phyloP scores from a whole-genome alignment of 768 basidiomycete species.

The Gautieria morchelliformis region DNA sequence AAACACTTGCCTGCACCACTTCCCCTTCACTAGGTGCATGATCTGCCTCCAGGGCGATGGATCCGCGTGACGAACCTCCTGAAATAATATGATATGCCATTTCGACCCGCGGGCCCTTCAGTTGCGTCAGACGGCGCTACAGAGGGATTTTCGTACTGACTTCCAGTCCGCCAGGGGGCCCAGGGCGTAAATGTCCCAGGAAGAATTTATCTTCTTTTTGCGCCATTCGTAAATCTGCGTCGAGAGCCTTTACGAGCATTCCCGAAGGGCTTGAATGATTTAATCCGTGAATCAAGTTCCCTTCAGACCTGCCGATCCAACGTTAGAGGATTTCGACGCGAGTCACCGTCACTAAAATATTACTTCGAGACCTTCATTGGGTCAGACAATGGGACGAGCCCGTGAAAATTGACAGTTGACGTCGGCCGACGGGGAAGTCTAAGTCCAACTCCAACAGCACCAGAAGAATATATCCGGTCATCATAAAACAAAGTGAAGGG shows the following conservation, averaged over 20 bases:
- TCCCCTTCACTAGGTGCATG: constrained; percentile 42
- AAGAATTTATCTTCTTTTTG: constrained; percentile 50
- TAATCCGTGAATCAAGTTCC: constrained; percentile 59
- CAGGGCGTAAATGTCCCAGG: constrained; percentile 27
- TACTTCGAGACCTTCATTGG: constrained; percentile 49
- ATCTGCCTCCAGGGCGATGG: constrained; percentile 48
- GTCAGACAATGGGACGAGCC: constrained; percentile 33
- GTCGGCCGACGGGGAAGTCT: constrained; percentile 10
- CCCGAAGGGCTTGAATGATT: constrained; percentile 50
- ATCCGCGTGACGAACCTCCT: constrained; percentile 64
- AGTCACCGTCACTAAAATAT: constrained; percentile 3
- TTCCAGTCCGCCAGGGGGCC: constrained; percentile 15
- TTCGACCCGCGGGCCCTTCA: neutral
- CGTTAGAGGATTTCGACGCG: neutral
- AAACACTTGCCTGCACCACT: constrained; percentile 36
- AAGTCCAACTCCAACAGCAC: constrained; percentile 62
- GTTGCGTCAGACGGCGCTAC: neutral
- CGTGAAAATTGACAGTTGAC: constrained; percentile 25
- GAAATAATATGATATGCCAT: constrained; percentile 49
- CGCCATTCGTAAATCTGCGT: constrained; percentile 18
- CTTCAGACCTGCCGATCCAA: constrained; percentile 48
- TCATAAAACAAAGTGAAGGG: constrained; percentile 62
- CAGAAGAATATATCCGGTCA: constrained; percentile 42
- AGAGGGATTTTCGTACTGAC: constrained; percentile 12
- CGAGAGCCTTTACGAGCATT: constrained; percentile 47